Evolutionary conservation across 106 monocot genomes (phyloP), one percentile per base, ranked within the genome.

Genomic region (Phalaenopsis equestris): DNA sequence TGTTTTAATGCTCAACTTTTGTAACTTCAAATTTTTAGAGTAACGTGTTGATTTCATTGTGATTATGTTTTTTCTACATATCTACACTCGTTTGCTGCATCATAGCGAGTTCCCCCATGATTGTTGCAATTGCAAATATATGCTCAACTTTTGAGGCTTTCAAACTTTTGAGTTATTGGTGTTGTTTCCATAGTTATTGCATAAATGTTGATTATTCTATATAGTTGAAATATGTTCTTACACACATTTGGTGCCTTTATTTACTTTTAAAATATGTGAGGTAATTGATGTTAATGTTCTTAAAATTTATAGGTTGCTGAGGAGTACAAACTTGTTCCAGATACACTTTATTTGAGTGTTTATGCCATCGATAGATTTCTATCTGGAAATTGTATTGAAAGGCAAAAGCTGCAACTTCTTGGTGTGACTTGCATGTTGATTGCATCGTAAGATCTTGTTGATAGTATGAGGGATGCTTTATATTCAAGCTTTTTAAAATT

Each of bases 281-380:
- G 19, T 6, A 72, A 72, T 72, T 36, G 2, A 19, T 78, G 1
- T 9, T 67, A 68, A 17, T 55, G 24, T 37, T 48, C 79, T 21
- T 0, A 74, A 42, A 11, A 10, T 39, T 47, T 89, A 79, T 87
- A 96, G 96, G 96, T 96, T 83, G 85, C 93, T 77, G 96, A 96
- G 36, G 96, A 96, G 79, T 96, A 91, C 49, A 88, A 72, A 42
- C 90, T 96, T 84, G 93, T 96, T 80, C 91, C 96, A 45, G 96
- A 96, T 76, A 96, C 96, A 67, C 91, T 96, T 41, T 93, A 96
- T 84, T 88, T 96, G 17, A 85, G 72, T 15, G 64, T 67, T 42
- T 46, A 79, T 67, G 64, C 82, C 39, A 77, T 90, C 48, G 90
- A 90, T 49, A 73, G 72, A n/a, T 90, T 79, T 82, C 85, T 90